Base-by-base conservation (phyloP, 139 green algal genomes). In the Mychonastes homosphaera region DNA sequence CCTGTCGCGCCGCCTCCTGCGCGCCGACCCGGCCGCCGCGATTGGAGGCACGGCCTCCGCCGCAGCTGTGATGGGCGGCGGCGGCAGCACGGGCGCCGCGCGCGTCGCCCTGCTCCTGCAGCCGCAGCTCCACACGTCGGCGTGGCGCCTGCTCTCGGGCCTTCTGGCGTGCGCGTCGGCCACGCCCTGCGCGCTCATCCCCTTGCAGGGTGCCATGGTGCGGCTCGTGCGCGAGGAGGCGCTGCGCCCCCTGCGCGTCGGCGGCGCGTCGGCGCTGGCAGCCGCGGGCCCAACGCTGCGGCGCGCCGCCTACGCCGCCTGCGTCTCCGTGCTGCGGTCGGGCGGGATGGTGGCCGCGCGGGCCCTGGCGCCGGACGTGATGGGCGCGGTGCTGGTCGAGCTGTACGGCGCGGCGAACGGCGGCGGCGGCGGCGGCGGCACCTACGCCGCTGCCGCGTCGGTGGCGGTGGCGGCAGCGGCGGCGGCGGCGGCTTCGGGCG, bases 351-450 rank as follows among this genome's bases (percentile, higher is more conserved):
- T 57, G 7, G 68, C 59, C 0, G 75, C 48, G 16, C 53, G 57
- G 8, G 44, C 45, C 0, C 46, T 81, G 27, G 68, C 67, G 8
- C 19, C 53, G 10, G 45, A 66, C 35, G 52, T 63, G 27, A n/a
- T 68, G 6, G 50, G 49, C 0, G 62, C 41, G 19, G 43, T 70
- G 0, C 24, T 69, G 0, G 46, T 60, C 1, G 74, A 84, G 58
- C 53, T 84, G 44, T 84, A 84, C 48, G 76, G 72, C n/a, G 40
- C 36, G 4, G 62, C 62, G n/a, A n/a, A n/a, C 33, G 29, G 13
- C 61, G 61, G 35, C 56, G 51, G 29, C 43, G 38, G 59, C 33
- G 43, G 35, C n/a, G 19, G 36, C 24, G n/a, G 21, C 29, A 52
- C 28, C 48, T 38, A 19, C 10, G 3, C 6, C 43, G 30, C 28